Percentiles rank a stretch among this genome's conserved stretches.
Evolutionary conservation across 345 rosid species (phyloP).

Genomic region (Microthlaspi erraticum): DNA sequence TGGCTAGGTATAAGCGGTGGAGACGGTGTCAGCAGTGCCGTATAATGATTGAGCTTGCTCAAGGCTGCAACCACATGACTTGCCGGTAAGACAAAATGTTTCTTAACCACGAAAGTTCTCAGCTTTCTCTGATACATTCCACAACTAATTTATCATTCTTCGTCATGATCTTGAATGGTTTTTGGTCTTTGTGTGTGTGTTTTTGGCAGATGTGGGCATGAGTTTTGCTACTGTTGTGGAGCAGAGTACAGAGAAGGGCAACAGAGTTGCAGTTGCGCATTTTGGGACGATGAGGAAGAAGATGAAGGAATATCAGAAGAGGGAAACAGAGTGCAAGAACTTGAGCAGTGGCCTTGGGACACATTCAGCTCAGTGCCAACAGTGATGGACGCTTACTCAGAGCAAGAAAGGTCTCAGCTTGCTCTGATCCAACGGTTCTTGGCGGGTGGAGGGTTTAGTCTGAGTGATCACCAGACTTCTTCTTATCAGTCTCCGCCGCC

Average conservation of each 20-base stretch:
- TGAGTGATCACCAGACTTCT: constrained; percentile 69
- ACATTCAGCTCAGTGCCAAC: constrained; percentile 85
- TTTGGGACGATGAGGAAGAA: constrained; percentile 84
- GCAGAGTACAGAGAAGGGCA: constrained; percentile 78
- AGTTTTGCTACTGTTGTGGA: constrained; percentile 96
- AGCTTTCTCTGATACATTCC: too few relatives aligned
- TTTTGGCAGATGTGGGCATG: constrained; percentile 81
- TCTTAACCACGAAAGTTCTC: constrained; percentile 16
- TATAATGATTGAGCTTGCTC: constrained; percentile 89
- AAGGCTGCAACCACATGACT: constrained; percentile 97
- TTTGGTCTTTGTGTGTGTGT: constrained; percentile 11
- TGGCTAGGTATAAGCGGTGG: constrained; percentile 91
- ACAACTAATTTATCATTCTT: constrained; percentile 2
- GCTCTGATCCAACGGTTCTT: constrained; percentile 91
- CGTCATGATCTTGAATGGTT: neutral
- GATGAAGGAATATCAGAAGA: constrained; percentile 49
- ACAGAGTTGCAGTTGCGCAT: constrained; percentile 85
- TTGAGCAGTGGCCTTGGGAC: constrained; percentile 98
- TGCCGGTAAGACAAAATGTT: constrained; percentile 63
- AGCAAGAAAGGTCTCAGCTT: constrained; percentile 94
- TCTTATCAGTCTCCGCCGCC: constrained; percentile 88
- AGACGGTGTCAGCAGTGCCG: constrained; percentile 90
- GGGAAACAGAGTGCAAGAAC: constrained; percentile 73
- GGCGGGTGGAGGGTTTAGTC: constrained; percentile 86
- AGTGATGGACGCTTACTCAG: constrained; percentile 88